Base-by-base conservation (phyloP, 805 yeast species). In the Candida glaebosa region DNA sequence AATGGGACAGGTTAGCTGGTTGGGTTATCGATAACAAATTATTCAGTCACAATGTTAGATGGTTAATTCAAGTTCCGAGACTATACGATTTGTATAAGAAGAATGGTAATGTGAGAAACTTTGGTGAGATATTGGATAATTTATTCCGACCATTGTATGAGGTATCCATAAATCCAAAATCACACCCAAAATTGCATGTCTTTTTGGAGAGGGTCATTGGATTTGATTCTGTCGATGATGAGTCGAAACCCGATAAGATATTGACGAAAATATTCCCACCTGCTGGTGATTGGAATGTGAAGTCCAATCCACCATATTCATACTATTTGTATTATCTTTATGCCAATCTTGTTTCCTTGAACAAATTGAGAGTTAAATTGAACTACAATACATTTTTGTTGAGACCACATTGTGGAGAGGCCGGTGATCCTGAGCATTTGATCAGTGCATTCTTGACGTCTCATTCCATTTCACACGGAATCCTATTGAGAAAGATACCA, bases 371-470 rank as follows among this genome's bases (percentile, higher is more conserved):
- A 65, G 67, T 73, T 25, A 73, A 69, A 43, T 75, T 90, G 43
- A 84, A 86, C 0, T 85, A 79, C 64, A 90, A 86, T 60, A 90
- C 97, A 0, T 83, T 93, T 64, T 95, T 88, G n/a, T 69, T 93
- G 53, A 78, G 99, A 55, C 99, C 99, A 3, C 99, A 93, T 63
- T 87, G 96, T 52, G 99, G 99, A 48, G 99, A 93, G 65, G 99
- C 99, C n/a, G 99, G 99, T 45, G 99, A 93, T 58, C 97, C 98
- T 1, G 98, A 93, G 57, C 99, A 93, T 69, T 73, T 95, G 57
- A 87, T 90, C 34, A 77, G 90, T 38, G 90, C 99, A 1, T 93
- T 85, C 55, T 65, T 93, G 54, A 79, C 93, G 1, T 82, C 97
- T 1, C 95, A 91, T 56, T 87, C 95, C 39, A 93, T 93, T 45